Base-by-base conservation (phyloP, 2,329 filamentous ascomycete species). In the Didymella pomorum region DNA sequence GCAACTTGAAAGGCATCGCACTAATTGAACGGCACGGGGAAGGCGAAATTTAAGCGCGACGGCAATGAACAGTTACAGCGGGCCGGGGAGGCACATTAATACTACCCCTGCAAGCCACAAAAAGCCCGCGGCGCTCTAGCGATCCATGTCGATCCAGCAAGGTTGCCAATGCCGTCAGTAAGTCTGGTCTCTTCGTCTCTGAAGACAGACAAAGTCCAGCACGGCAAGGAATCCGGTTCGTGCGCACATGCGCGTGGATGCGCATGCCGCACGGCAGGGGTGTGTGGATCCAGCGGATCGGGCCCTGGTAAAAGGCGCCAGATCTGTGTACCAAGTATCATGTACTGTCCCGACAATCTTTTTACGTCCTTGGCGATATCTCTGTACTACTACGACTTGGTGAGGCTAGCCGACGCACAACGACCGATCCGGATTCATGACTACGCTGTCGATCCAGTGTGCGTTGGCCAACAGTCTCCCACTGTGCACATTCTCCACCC, bases 311-410 rank as follows among this genome's bases (percentile, higher is more conserved):
- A 49, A 53, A 51, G 50, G 57, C 51, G 65, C 62, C 56, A 71
- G 69, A 72, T 72, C 65, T 69, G 60, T 69, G 69, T 68, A 64
- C 61, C 48, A 61, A 58, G 55, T 58, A 59, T 64, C 54, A 54
- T 63, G 63, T 66, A 72, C 62, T 62, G 44, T 64, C 66, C 67
- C 67, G 65, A 71, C 67, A 65, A 59, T 50, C 58, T 46, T 58
- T 62, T 65, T 56, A 66, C 49, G 54, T 52, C 31, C 73, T 75
- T 76, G 72, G 72, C 73, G 71, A 73, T 76, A 74, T 70, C 64
- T 56, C 60, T 72, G 73, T 76, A 66, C 64, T 37, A 74, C 72
- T 60, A 65, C 64, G 64, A 63, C 60, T 64, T 62, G 45, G 25
- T 54, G 56, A 64, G 53, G 58, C 59, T 66, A 61, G 67, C 61